Base-by-base conservation (phyloP, 441 rosid species). In the Pelargonium exstipulatum region DNA sequence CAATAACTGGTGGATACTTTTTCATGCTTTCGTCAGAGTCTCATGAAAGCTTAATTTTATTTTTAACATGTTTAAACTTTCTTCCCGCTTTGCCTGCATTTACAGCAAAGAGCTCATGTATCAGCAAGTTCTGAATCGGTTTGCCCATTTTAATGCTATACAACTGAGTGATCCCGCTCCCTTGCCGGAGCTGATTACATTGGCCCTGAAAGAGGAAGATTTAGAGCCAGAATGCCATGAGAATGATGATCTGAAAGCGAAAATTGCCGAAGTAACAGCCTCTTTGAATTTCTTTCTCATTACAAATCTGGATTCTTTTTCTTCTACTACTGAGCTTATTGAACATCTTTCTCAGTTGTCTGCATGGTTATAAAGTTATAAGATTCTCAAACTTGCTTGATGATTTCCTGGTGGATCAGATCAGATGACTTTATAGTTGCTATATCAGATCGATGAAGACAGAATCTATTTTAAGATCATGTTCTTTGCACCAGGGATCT, bases 81-180 rank as follows among this genome's bases (percentile, higher is more conserved):
- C 66, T 17, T 13, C 35, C 68, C 35, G 81, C 68, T 32, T 66
- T 17, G 8, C 35, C 68, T 42, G 82, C 68, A 48, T 72, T 77
- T 68, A 73, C 93, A 90, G 97, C 85, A 90, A 94, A 80, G 99
- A 94, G 83, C 87, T 94, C 71, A 90, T 94, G 96, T 91, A 94
- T 82, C 99, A 91, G 83, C 99, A 87, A 86, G 93, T 80, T 53
- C 79, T 94, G 53, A 83, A 85, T 22, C 90, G 96, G 26, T 94
- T 94, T 84, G 88, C 91, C 26, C 95, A 88, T 83, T 91, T 88
- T 77, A 90, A 85, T 83, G 95, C 90, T 32, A 85, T 91, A 72
- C 95, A 90, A 78, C 84, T 94, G 45, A 91, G 97, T 32, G 87
- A 91, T 62, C 87, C 93, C 42, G 90, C 97, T 57, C 87, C 97